phyloP scores from a whole-genome alignment of 2,329 filamentous ascomycete genomes.

The Botrytis medusae region DNA sequence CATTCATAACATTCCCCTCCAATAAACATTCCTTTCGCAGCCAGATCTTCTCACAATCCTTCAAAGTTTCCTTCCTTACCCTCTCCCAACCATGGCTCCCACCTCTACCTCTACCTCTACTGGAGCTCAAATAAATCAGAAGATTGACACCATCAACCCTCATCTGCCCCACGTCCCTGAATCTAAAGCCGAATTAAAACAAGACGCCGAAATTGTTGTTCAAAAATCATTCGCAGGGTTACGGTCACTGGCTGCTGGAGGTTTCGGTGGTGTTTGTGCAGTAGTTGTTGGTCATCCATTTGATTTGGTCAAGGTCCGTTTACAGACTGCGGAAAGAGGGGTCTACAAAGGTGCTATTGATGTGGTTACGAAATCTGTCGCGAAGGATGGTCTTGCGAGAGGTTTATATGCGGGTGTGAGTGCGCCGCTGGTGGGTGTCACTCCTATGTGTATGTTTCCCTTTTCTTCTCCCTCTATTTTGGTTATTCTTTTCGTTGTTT shows the following conservation, averaged over 20 bases:
- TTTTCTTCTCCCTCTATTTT: neutral
- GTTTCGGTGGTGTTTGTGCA: conserved; percentile 90
- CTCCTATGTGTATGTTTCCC: conserved; percentile 86
- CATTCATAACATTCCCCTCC: neutral
- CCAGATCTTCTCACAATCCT: neutral
- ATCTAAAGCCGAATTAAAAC: conserved; percentile 39
- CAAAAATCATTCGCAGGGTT: conserved; percentile 55
- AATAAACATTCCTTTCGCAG: neutral
- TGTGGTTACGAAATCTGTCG: conserved; percentile 85
- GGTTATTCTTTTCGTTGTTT: neutral
- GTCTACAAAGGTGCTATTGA: conserved; percentile 90
- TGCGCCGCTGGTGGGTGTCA: conserved; percentile 91
- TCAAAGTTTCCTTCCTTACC: neutral
- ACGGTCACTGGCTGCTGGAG: conserved; percentile 83
- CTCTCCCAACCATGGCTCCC: conserved; percentile 12
- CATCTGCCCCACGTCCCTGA: conserved; percentile 40
- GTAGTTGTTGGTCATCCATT: conserved; percentile 96
- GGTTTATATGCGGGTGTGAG: conserved; percentile 97
- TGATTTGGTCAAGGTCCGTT: conserved; percentile 93
- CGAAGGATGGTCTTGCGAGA: conserved; percentile 74
- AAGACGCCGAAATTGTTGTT: conserved; percentile 34
- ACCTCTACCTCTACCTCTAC: conserved; percentile 23
- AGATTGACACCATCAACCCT: conserved; percentile 34
- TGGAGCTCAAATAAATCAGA: conserved; percentile 35
- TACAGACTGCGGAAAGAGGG: conserved; percentile 93